Conservation (phyloP, 2,329 filamentous ascomycete genomes). For the Trichoderma sp. region DNA sequence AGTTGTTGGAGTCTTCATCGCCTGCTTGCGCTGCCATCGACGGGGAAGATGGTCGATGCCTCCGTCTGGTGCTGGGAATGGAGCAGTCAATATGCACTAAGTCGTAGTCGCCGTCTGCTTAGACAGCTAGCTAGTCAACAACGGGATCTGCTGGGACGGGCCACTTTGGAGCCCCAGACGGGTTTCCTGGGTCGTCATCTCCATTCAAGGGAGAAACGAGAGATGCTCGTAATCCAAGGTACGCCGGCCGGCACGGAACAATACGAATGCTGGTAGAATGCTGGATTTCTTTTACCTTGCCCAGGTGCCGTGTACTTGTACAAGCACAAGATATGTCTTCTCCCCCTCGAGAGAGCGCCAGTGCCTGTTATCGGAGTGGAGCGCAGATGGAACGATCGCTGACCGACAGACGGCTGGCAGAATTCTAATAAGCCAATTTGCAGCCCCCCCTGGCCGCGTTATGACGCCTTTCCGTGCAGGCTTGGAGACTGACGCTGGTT, state of each 20-base stretch:
- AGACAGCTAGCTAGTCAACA: constrained; percentile 19
- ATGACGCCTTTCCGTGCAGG: constrained; percentile 22
- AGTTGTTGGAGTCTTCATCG: background rate
- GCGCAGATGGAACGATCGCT: constrained; percentile 21
- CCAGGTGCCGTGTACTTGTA: background rate
- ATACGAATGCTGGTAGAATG: background rate
- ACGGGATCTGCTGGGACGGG: constrained; percentile 26
- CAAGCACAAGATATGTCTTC: background rate
- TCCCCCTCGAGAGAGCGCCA: background rate
- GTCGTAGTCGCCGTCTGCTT: constrained; percentile 23
- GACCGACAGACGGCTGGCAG: constrained; percentile 24
- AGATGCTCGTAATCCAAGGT: background rate
- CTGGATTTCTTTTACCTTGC: no score
- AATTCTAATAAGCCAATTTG: constrained; percentile 24
- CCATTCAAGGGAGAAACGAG: background rate
- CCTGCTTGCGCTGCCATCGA: background rate
- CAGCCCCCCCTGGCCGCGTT: constrained; percentile 23
- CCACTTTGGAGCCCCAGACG: constrained; percentile 17
- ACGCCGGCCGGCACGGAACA: background rate
- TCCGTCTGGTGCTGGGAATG: constrained; percentile 7
- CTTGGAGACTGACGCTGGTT: constrained; percentile 4
- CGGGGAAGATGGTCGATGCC: background rate
- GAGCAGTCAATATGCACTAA: constrained; percentile 20
- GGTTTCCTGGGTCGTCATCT: constrained; percentile 2
- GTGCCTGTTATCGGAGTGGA: constrained; percentile 17